Evolutionary conservation across 441 rosid species (phyloP), one percentile per base, ranked within the genome.

Genomic region (Bruguiera hainesii): DNA sequence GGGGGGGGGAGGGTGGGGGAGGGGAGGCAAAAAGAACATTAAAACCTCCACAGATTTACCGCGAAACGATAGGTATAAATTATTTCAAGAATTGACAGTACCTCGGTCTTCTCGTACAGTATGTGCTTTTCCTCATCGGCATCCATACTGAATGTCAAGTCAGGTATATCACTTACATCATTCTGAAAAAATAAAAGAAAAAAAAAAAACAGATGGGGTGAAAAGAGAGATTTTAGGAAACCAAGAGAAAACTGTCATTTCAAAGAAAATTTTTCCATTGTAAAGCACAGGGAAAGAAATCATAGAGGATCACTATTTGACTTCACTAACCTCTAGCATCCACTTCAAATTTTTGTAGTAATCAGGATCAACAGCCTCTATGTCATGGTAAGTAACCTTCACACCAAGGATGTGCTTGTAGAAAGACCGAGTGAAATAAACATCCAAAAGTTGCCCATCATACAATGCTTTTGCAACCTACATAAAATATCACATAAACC

Each of bases 291-390:
- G 29, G 63, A 50, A 49, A 57, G 63, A 50, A 49, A 57, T 29
- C 10, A 28, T 26, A 53, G 21, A 71, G 61, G 19, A 13, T 42
- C 48, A 42, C 48, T 42, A 0, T 13, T 42, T 13, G 48, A 42
- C 1, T 42, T 70, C 66, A 73, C 97, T 63, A 61, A 92, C 99
- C 97, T 96, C 98, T 31, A 96, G 81, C 89, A 96, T 84, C 99
- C 99, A 96, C 89, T 96, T 96, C 81, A 96, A 77, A 71, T 87
- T 96, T 82, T 90, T 92, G 85, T 90, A 96, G 78, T 96, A 96
- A 81, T 96, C 99, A 73, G 99, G 99, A 82, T 92, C 99, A 78
- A 96, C 97, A 51, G 99, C 97, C 87, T 92, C 99, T 70, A 96
- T 96, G 81, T 96, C 98, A 81, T 96, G 98, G 74, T 96, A 96